These are phyloP conservation scores for Collybia sp. DNA, from an alignment of 768 basidiomycete species.

Conservation along the genomic window DNA sequence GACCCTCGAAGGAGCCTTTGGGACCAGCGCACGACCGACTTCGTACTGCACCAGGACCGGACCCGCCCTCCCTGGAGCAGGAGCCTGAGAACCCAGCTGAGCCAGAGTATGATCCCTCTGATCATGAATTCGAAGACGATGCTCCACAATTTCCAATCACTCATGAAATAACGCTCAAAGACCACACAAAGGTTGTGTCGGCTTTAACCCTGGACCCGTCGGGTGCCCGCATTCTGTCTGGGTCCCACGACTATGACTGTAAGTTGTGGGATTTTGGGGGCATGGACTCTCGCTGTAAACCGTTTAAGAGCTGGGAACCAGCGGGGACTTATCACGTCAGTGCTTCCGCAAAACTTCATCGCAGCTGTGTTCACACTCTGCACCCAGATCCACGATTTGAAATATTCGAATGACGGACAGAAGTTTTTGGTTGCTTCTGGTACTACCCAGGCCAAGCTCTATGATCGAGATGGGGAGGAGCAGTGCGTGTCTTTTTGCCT, in stretches of 20 bases:
- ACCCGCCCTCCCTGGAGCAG: conserved; percentile 13
- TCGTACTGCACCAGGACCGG: conserved; percentile 19
- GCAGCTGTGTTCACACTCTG: conserved; percentile 1
- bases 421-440: conserved; percentile 87
- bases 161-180: conserved; percentile 89
- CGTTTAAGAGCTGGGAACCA: conserved; percentile 96
- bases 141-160: conserved; percentile 74
- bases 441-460: conserved; percentile 83
- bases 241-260: conserved; percentile 96
- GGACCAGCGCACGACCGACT: not conserved
- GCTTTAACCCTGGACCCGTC: conserved; percentile 91
- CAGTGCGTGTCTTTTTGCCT: conserved; percentile 49
- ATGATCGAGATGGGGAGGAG: conserved; percentile 91
- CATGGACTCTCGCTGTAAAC: conserved; percentile 86
- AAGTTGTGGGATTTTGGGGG: conserved; percentile 99
- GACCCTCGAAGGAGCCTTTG: no score
- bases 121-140: conserved; percentile 41
- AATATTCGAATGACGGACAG: conserved; percentile 85
- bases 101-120: conserved; percentile 58
- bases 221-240: conserved; percentile 86
- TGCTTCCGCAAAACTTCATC: conserved; percentile 15
- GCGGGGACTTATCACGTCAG: conserved; percentile 87
- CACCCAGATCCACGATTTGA: conserved; percentile 80
- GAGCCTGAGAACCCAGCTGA: conserved; percentile 27
- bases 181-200: conserved; percentile 94